These are phyloP conservation scores for Candida silvicultrix DNA, from an alignment of 805 yeast species.

Conservation along the genomic window DNA sequence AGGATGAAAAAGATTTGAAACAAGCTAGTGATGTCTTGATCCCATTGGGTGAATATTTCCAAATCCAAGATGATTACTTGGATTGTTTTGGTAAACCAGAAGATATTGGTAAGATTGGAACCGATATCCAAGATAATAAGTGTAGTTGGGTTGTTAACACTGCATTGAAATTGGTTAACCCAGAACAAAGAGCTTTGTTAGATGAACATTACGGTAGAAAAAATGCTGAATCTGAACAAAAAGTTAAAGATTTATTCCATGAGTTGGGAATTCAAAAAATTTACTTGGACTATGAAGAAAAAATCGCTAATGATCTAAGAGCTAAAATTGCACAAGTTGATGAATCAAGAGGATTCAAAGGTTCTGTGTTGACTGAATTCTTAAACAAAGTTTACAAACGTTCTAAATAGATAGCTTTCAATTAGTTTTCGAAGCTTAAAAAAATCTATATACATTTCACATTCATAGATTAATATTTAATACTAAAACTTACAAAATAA, in stretches of 20 bases:
- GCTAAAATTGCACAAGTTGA: conserved; percentile 65
- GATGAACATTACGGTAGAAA: conserved; percentile 91
- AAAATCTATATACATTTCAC: too few relatives aligned
- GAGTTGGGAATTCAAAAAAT: conserved; percentile 66
- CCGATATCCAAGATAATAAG: conserved; percentile 97
- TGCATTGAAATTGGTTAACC: conserved; percentile 71
- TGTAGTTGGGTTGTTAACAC: conserved; percentile 97
- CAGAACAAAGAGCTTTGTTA: conserved; percentile 75
- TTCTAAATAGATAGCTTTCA: conserved; percentile 65
- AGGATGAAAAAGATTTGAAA: conserved; percentile 64
- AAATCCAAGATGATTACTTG: conserved; percentile 94
- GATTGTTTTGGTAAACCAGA: conserved; percentile 98
- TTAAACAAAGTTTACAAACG: conserved; percentile 92
- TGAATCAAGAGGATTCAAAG: conserved; percentile 90
- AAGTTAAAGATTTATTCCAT: conserved; percentile 65
- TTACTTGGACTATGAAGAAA: conserved; percentile 81
- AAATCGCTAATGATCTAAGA: conserved; percentile 56
- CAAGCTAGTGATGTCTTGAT: conserved; percentile 85
- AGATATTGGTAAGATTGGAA: conserved; percentile 96
- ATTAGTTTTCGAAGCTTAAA: too few relatives aligned
- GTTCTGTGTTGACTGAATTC: conserved; percentile 77
- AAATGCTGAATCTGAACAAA: conserved; percentile 58
- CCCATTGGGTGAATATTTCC: conserved; percentile 97
- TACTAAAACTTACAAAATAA: too few relatives aligned
- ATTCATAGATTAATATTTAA: too few relatives aligned